Conservation (phyloP, 208 protist species). For the Leptomonas pyrrhocoris region DNA sequence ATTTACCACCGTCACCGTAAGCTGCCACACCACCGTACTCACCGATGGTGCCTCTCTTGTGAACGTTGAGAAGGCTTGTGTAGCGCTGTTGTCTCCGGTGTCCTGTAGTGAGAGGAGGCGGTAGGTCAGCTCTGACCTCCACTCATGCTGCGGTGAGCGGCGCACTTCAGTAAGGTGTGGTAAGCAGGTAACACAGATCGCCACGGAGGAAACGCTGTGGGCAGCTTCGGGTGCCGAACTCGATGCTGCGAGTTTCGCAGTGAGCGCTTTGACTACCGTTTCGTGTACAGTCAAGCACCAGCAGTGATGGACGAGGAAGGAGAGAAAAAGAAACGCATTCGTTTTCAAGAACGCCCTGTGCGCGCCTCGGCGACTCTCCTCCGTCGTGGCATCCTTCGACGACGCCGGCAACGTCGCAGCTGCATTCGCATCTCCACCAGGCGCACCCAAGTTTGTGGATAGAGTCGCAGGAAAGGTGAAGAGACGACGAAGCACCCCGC, state of each 20-base stretch:
- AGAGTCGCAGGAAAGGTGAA: conserved; percentile 6
- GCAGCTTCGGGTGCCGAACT: neutral
- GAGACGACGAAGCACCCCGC: conserved; percentile 8
- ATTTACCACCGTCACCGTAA: conserved; percentile 15
- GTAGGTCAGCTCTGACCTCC: conserved; percentile 25
- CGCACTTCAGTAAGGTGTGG: conserved; percentile 11
- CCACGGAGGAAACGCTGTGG: neutral
- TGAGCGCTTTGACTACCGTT: conserved; percentile 3
- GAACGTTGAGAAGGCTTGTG: neutral
- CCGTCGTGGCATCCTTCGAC: neutral
- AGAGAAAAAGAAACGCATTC: conserved; percentile 30
- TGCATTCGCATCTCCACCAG: neutral
- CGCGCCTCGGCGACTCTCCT: neutral
- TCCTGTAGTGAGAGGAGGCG: neutral
- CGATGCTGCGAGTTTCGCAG: neutral
- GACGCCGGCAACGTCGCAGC: neutral
- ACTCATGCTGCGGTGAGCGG: conserved; percentile 30
- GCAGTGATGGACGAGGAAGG: conserved; percentile 32
- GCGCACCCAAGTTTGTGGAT: neutral
- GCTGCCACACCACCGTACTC: conserved; percentile 5
- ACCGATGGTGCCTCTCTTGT: neutral
- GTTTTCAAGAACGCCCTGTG: conserved; percentile 22
- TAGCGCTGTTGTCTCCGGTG: neutral
- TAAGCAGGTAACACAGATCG: conserved; percentile 11
- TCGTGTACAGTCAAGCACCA: conserved; percentile 23